These are phyloP conservation scores for Sphagnum tenellum DNA, from an alignment of 225 moss, liverwort and hornwort species.

Conservation along the genomic window DNA sequence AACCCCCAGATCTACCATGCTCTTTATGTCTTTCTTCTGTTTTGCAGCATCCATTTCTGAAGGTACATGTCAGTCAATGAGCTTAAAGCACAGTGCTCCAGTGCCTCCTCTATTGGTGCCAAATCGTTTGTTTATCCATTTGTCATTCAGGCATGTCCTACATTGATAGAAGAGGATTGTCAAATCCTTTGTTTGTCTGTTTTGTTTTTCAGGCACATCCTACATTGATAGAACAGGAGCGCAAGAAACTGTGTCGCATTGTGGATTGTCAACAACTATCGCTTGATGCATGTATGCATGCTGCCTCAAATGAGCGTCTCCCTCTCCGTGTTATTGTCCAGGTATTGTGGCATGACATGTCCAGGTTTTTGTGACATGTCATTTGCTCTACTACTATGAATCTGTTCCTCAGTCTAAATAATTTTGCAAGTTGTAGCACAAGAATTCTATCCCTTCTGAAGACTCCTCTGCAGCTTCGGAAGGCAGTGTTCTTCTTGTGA, in stretches of 20 bases:
- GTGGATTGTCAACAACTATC: constrained; percentile 84
- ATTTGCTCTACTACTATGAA: too few relatives aligned
- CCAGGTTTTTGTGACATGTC: too few relatives aligned
- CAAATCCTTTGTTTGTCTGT: background rate
- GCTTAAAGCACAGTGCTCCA: too few relatives aligned
- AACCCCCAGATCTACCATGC: background rate
- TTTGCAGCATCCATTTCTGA: background rate
- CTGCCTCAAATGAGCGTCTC: constrained; percentile 82
- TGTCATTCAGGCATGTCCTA: too few relatives aligned
- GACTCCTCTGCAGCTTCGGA: background rate
- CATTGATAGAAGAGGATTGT: too few relatives aligned
- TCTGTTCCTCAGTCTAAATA: background rate
- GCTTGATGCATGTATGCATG: constrained; percentile 86
- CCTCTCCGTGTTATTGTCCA: constrained; percentile 85
- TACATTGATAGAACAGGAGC: constrained; percentile 53
- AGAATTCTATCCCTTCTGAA: background rate
- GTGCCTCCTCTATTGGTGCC: too few relatives aligned
- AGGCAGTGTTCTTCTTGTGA: background rate
- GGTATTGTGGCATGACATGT: constrained; percentile 5
- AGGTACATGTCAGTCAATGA: too few relatives aligned
- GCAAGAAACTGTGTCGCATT: constrained; percentile 78
- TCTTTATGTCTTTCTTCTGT: background rate
- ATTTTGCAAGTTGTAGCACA: background rate
- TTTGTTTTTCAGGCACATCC: constrained; percentile 47
- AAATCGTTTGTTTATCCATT: too few relatives aligned